A percentile compares a stretch with the other conserved stretches of the same genome.
Evolutionary conservation across 2,329 filamentous ascomycete genomes (phyloP).

Genomic region (Endoconidiophora laricicola): DNA sequence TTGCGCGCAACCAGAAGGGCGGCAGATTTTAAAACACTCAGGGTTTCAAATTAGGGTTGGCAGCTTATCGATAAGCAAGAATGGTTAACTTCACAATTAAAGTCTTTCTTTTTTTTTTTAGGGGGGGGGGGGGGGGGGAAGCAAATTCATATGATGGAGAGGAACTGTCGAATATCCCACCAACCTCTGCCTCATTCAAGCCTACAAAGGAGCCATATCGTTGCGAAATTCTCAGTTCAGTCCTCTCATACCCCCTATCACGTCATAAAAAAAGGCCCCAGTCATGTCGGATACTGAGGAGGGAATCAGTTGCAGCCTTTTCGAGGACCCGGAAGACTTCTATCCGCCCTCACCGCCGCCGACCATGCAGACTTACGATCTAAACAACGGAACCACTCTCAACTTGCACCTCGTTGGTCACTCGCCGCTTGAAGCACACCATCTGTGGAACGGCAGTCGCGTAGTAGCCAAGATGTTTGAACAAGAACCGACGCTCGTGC

Average conservation of each 20-base stretch:
- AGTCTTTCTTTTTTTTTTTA: neutral
- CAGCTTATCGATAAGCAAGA: constrained; percentile 1
- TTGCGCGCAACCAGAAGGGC: constrained; percentile 47
- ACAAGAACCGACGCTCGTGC: constrained; percentile 44
- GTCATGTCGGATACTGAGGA: constrained; percentile 22
- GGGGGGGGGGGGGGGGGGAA: too few relatives aligned
- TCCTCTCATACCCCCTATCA: neutral
- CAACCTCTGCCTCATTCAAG: too few relatives aligned
- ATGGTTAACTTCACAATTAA: neutral
- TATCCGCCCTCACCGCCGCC: constrained; percentile 63
- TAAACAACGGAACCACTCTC: constrained; percentile 48
- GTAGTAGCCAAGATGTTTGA: constrained; percentile 68
- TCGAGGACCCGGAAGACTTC: constrained; percentile 67
- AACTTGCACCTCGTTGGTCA: constrained; percentile 68
- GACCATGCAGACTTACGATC: constrained; percentile 54
- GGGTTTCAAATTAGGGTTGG: neutral
- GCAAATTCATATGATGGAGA: too few relatives aligned
- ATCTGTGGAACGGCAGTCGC: constrained; percentile 80
- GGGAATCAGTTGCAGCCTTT: constrained; percentile 34
- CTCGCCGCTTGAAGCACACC: constrained; percentile 78
- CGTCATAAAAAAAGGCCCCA: neutral
- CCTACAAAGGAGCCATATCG: neutral
- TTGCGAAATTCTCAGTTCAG: neutral
- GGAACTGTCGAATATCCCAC: too few relatives aligned
- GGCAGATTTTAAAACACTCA: constrained; percentile 24